phyloP scores from a whole-genome alignment of 768 basidiomycete species.

The Termitomyces sp. region DNA sequence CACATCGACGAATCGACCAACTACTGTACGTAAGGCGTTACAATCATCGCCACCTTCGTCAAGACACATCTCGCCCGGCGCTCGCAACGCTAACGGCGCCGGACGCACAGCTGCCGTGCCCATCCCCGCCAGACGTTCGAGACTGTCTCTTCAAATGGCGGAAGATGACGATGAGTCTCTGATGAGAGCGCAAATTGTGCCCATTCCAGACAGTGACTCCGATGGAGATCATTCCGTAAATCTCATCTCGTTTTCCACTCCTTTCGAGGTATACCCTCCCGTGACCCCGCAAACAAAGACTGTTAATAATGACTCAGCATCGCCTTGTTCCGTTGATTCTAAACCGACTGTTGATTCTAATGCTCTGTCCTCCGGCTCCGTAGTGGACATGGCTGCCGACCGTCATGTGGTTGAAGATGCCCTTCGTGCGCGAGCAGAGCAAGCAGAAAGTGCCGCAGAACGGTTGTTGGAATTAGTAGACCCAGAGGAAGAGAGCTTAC shows the following conservation, averaged over 20 bases:
- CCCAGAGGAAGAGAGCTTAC: constrained; percentile 56
- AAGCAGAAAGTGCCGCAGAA: constrained; percentile 91
- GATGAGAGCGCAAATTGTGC: constrained; percentile 64
- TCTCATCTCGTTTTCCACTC: constrained; percentile 67
- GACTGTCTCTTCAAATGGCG: constrained; percentile 31
- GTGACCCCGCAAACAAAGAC: constrained; percentile 22
- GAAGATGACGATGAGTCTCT: constrained; percentile 52
- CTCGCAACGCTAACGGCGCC: constrained; percentile 19
- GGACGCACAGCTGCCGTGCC: constrained; percentile 24
- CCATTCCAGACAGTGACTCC: constrained; percentile 72
- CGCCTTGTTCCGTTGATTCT: constrained; percentile 47
- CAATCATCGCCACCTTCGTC: constrained; percentile 31
- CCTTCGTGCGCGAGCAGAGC: constrained; percentile 80
- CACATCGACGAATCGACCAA: constrained; percentile 24
- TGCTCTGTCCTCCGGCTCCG: constrained; percentile 53
- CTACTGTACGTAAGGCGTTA: constrained; percentile 32
- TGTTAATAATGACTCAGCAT: constrained; percentile 42
- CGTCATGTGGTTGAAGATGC: constrained; percentile 74
- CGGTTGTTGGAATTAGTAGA: constrained; percentile 83
- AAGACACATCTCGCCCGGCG: constrained; percentile 24
- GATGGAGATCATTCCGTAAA: constrained; percentile 58
- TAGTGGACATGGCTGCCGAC: constrained; percentile 28
- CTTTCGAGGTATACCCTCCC: constrained; percentile 46
- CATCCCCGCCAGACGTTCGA: constrained; percentile 35
- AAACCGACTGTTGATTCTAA: constrained; percentile 49